Evolutionary conservation across 331 rosid genomes (phyloP), one percentile per base, ranked within the genome.

Genomic region (Erythrophleum ivorense): DNA sequence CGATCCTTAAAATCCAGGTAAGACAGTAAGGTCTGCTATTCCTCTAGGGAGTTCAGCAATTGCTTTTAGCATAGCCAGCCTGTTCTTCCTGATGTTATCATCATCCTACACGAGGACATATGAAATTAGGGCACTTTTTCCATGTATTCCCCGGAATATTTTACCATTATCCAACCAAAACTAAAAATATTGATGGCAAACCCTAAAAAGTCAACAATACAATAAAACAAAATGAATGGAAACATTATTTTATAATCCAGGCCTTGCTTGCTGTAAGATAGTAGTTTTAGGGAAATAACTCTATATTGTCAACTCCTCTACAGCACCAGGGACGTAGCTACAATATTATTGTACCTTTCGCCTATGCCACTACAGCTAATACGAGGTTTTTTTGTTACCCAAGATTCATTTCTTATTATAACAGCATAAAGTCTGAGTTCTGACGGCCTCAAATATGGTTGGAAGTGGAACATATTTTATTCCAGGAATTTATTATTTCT

Each of bases 1-100:
- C 3, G 65, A 75, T 71, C 80, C 83, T 90, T 62, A 93, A 84
- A 95, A 95, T 78, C 98, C 98, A 2, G 98, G 97, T 57, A 95
- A 81, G 78, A 88, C 60, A 19, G 98, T 86, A 29, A 95, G 90
- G 78, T 93, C 98, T 43, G 93, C 98, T 78, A 91, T 84, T 71
- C 98, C 98, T 80, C 73, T 89, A 33, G 98, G 96, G 34, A 95
- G 98, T 59, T 95, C 96, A 36, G 98, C 88, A 82, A 95, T 89
- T 78, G 80, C 90, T 84, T 91, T 95, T 11, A 93, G 92, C 89
- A 95, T 78, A 71, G 91, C 82, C 54, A 95, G 89, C 86, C 97
- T 88, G 89, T 95, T 95, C 33, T 84, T 87, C 75, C 98, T 89
- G 78, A 91, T 86, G 65, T 84, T 89, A 67, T 85, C 93, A 29